Base-by-base conservation (phyloP, 2,329 filamentous ascomycete genomes). In the Calonectria pseudoreteaudii region DNA sequence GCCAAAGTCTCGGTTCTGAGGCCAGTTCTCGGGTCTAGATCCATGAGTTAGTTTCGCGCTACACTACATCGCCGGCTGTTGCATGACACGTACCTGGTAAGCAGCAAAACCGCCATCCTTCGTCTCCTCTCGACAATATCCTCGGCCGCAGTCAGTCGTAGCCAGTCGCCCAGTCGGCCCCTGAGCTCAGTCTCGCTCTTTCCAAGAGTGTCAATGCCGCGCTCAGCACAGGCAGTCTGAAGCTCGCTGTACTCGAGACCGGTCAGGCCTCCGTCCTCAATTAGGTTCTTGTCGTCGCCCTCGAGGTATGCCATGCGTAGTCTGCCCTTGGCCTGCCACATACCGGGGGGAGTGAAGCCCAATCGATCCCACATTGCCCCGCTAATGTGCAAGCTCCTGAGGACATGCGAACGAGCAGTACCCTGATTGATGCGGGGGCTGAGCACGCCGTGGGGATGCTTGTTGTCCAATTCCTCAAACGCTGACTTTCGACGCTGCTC, bases 201-300 rank as follows among this genome's bases (percentile, higher is more conserved):
- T 3, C 85, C 88, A 31, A 91, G 77, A 13, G 91, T 88, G 78
- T 91, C 86, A 44, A 94, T 87, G 0, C 93, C 94, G 18, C 94
- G 88, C 76, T 95, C 94, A 71, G 91, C 88, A 79, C 93, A 94
- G 18, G 94, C 94, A 73, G 95, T 88, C 74, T 86, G 85, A 26
- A 95, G 85, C 86, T 97, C 95, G 49, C 90, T 89, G 10, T 84
- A 84, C 76, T 89, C 89, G 78, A 97, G 85, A 28, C 85, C 88
- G 68, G 80, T 80, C 11, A 81, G 81, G 0, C 93, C 94, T 1
- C 94, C 94, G 60, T 91, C 90, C 47, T 87, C 85, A 23, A 88
- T 80, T 62, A 98, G 89, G 82, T 96, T 86, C 75, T 81, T 84
- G 84, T 97, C 95, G 84, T 98, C 96, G 47, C 88, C 85, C 58